phyloP scores from a whole-genome alignment of 306 rosid species.

The Medicago lupulina region DNA sequence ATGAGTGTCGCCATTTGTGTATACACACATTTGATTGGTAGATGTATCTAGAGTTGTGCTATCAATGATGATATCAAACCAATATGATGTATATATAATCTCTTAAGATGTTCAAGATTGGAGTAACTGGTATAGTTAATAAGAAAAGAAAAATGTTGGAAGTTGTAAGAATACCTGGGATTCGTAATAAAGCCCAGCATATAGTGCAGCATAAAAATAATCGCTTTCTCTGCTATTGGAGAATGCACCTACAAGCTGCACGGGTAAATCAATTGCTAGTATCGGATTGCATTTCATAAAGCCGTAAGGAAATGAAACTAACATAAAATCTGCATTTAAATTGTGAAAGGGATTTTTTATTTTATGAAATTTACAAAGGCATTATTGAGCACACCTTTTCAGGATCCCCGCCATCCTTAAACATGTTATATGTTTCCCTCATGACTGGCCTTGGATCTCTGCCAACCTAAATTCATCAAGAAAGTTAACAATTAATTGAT shows the following conservation, averaged over 20 bases:
- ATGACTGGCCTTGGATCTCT: conserved; percentile 80
- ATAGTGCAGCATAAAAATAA: conserved; percentile 75
- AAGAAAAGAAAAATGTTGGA: conserved; percentile 15
- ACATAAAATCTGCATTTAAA: conserved; percentile 10
- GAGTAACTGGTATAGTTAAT: conserved; percentile 4
- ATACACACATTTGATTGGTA: too few species aligned
- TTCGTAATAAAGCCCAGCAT: conserved; percentile 86
- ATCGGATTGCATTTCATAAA: conserved; percentile 43
- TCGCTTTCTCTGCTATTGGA: conserved; percentile 65
- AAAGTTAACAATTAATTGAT: conserved; percentile 10
- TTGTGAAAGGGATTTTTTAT: neutral
- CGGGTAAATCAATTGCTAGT: conserved; percentile 40
- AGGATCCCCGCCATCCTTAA: conserved; percentile 88
- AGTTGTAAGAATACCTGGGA: conserved; percentile 68
- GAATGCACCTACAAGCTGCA: conserved; percentile 82
- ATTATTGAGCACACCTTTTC: conserved; percentile 59
- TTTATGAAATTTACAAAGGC: neutral
- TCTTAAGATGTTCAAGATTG: conserved; percentile 6
- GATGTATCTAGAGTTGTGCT: too few species aligned
- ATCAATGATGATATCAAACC: too few species aligned
- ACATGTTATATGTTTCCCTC: conserved; percentile 80
- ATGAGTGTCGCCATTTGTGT: too few species aligned
- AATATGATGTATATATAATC: neutral
- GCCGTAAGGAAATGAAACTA: conserved; percentile 25
- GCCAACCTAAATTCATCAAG: conserved; percentile 73